Evolutionary conservation across 352 stramenopile species (phyloP).

Genomic region (Blastocystis hominis): DNA sequence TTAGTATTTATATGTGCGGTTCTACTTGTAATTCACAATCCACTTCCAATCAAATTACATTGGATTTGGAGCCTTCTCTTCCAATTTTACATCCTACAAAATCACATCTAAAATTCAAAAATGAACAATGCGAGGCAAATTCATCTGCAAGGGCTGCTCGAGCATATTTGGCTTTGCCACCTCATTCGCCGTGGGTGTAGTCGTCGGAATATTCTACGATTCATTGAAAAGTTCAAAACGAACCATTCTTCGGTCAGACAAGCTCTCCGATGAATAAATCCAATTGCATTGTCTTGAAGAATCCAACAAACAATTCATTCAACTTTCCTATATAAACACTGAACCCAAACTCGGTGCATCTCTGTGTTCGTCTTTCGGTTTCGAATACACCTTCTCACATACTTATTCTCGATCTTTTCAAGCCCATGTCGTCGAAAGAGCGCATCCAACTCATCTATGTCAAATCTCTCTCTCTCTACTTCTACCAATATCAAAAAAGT

Average conservation of each 20-base stretch:
- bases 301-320: constrained; percentile 34
- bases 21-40: background rate
- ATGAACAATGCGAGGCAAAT: background rate
- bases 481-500: constrained; percentile 69
- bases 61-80: background rate
- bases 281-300: constrained; percentile 2
- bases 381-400: constrained; percentile 75
- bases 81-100: background rate
- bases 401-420: constrained; percentile 70
- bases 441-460: constrained; percentile 35
- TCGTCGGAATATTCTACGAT: background rate
- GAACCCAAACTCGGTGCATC: constrained; percentile 78
- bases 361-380: constrained; percentile 75
- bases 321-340: constrained; percentile 72
- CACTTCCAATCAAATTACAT: background rate
- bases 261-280: constrained; percentile 38
- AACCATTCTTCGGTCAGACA: constrained; percentile 23
- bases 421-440: constrained; percentile 65
- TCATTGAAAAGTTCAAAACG: background rate
- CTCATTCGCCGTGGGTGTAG: background rate
- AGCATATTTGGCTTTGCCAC: background rate
- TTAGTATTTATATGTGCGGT: background rate
- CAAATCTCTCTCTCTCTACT: background rate
- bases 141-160: background rate
- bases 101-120: background rate